These are phyloP conservation scores for Russula lepida DNA, from an alignment of 768 basidiomycete species.

Conservation along the genomic window DNA sequence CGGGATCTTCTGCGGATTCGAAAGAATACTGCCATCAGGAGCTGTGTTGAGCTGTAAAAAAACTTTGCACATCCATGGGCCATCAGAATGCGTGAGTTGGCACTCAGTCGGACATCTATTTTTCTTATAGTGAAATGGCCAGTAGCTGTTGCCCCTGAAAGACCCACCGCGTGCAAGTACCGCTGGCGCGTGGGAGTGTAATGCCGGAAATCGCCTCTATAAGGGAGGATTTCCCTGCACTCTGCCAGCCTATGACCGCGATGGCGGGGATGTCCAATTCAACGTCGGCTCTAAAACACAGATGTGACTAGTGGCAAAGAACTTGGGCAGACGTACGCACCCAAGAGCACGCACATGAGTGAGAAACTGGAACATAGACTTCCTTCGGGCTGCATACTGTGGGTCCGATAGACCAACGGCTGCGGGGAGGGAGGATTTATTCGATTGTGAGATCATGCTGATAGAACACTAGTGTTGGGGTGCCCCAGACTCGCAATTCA, in stretches of 20 bases:
- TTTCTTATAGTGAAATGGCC: neutral
- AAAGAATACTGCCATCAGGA: slow-evolving; percentile 24
- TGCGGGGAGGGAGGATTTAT: neutral
- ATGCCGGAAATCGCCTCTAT: slow-evolving; percentile 73
- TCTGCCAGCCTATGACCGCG: slow-evolving; percentile 64
- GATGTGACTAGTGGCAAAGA: neutral
- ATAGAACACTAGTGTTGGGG: neutral
- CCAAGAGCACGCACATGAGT: slow-evolving; percentile 55
- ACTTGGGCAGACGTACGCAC: slow-evolving; percentile 27
- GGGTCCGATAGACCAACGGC: slow-evolving; percentile 47
- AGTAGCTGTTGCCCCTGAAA: neutral
- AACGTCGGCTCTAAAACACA: slow-evolving; percentile 42
- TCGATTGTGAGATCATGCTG: neutral
- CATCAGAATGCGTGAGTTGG: slow-evolving; percentile 23
- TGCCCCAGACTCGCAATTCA: neutral
- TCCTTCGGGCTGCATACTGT: slow-evolving; percentile 28
- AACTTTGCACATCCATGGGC: slow-evolving; percentile 30
- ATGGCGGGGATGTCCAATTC: slow-evolving; percentile 69
- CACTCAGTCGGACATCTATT: slow-evolving; percentile 34
- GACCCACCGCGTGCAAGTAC: slow-evolving; percentile 64
- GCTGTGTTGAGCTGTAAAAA: slow-evolving; percentile 27
- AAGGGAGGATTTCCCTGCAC: slow-evolving; percentile 68
- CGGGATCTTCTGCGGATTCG: slow-evolving; percentile 26
- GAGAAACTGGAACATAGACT: slow-evolving; percentile 49
- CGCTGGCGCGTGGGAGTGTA: slow-evolving; percentile 57